Percentiles rank a stretch among this genome's conserved stretches.
These are phyloP conservation scores for Sphenostylis stenocarpa DNA, from an alignment of 306 rosid species.

Conservation along the genomic window DNA sequence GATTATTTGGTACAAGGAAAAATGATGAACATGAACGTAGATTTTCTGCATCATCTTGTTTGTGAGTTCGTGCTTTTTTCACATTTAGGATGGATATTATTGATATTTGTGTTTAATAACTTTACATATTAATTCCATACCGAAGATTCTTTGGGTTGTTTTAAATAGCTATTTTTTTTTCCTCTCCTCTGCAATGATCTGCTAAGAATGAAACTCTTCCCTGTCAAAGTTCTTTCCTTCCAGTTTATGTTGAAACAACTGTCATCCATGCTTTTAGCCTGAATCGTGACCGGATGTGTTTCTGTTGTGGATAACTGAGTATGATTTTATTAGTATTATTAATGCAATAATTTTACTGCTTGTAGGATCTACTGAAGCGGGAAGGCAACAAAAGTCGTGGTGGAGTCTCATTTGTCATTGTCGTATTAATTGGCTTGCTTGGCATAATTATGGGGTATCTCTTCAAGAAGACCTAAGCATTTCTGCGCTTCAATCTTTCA, in stretches of 20 bases:
- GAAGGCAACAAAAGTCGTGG: constrained; percentile 60
- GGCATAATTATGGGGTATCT: constrained; percentile 78
- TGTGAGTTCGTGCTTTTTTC: constrained; percentile 3
- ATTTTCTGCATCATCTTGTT: not conserved
- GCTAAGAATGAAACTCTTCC: not conserved
- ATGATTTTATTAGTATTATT: constrained; percentile 17
- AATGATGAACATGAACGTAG: not conserved
- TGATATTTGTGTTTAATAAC: constrained; percentile 6
- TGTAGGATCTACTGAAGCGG: constrained; percentile 85
- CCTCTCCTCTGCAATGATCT: not conserved
- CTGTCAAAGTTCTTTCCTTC: not conserved
- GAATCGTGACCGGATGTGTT: not conserved
- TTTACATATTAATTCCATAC: not conserved
- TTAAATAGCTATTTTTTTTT: not conserved
- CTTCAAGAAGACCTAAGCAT: constrained; percentile 60
- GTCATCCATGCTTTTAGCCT: not conserved
- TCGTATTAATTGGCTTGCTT: constrained; percentile 62
- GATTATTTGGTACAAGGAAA: constrained; percentile 1
- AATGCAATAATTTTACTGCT: constrained; percentile 16
- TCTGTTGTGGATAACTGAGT: not conserved
- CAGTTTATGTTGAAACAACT: not conserved
- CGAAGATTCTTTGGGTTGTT: not conserved
- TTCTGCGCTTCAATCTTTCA: constrained; percentile 23
- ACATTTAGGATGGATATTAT: not conserved
- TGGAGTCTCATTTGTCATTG: constrained; percentile 63